A percentile compares a stretch with the other conserved stretches of the same genome.
Conservation (phyloP, 2,329 filamentous ascomycete genomes). For the Penicillium olsonii region DNA sequence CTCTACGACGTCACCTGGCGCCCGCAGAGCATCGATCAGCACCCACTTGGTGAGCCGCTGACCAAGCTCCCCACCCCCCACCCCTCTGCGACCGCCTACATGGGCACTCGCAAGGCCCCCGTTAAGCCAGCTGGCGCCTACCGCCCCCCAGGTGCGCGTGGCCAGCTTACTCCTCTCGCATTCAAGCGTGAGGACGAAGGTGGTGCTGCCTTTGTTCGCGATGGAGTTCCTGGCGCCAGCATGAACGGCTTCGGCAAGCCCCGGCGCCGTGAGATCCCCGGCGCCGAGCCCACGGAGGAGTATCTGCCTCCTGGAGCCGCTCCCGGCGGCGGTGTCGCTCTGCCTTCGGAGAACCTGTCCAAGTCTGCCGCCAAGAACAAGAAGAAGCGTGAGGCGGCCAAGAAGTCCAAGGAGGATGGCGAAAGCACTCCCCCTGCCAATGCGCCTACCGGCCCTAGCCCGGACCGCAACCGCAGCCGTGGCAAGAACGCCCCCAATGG, state of each 20-base stretch:
- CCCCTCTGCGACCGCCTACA: constrained; percentile 75
- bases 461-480: constrained; percentile 58
- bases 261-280: constrained; percentile 77
- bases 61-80: constrained; percentile 75
- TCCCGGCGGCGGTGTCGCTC: constrained; percentile 65
- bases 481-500: constrained; percentile 38
- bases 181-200: constrained; percentile 99
- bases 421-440: constrained; percentile 40
- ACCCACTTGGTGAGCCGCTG: constrained; percentile 70
- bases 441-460: constrained; percentile 49
- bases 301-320: constrained; percentile 68
- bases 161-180: constrained; percentile 81
- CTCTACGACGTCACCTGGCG: constrained; percentile 90
- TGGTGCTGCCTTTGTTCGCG: constrained; percentile 81
- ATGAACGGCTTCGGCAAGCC: constrained; percentile 78
- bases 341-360: constrained; percentile 71
- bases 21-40: constrained; percentile 65
- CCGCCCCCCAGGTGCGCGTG: constrained; percentile 88
- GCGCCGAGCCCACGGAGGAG: constrained; percentile 72
- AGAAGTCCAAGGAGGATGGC: constrained; percentile 71
- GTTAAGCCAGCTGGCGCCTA: constrained; percentile 98
- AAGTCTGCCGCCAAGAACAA: constrained; percentile 94
- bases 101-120: constrained; percentile 86
- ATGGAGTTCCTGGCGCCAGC: constrained; percentile 64
- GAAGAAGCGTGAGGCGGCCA: constrained; percentile 96